Base-by-base conservation (phyloP, 1,284 basidiomycete species). In the Violaceomyces palustris region DNA sequence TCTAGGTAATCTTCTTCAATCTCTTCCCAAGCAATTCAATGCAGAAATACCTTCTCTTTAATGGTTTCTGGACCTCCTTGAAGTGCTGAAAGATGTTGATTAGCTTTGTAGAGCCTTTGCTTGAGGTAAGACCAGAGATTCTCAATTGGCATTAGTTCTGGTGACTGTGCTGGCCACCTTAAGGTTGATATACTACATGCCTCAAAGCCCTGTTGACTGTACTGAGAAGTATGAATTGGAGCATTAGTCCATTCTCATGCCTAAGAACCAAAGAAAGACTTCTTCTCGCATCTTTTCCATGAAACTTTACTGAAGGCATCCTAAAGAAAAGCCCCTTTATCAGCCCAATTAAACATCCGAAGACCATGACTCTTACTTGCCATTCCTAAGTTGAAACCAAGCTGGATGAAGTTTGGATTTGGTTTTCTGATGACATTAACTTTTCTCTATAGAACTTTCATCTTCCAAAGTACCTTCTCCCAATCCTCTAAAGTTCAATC, bases 131-230 rank as follows among this genome's bases (percentile, higher is more conserved):
- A 26, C 74, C 74, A 76, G 6, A 74, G 53, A 42, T 77, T 73
- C 62, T 77, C 74, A 58, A 75, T 75, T 21, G 68, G 68, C 42
- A 74, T 76, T 14, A 75, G 56, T 52, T 76, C 72, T 22, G 73
- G 69, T 32, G 73, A 75, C 32, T 70, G 62, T 27, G 74, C 55
- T 32, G 69, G 73, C 72, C 71, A 76, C 17, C 40, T 17, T 15
- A 75, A 23, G 29, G 67, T 46, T 24, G 44, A 37, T 31, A 74
- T 57, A 7, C 42, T 35, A 39, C 72, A 26, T 31, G 67, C 45
- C 44, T 66, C 28, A 39, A 75, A 64, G 66, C 65, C 54, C 21
- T 43, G 23, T 26, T 38, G 35, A 6, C 40, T 33, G 21, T 23
- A 23, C 15, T 36, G 38, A 9, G 53, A 49, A 5, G 39, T 57